A percentile compares a stretch with the other conserved stretches of the same genome.
These are phyloP conservation scores for Nymphaea thermarum DNA, from an alignment of 164 flowering plant genomes.

Conservation along the genomic window DNA sequence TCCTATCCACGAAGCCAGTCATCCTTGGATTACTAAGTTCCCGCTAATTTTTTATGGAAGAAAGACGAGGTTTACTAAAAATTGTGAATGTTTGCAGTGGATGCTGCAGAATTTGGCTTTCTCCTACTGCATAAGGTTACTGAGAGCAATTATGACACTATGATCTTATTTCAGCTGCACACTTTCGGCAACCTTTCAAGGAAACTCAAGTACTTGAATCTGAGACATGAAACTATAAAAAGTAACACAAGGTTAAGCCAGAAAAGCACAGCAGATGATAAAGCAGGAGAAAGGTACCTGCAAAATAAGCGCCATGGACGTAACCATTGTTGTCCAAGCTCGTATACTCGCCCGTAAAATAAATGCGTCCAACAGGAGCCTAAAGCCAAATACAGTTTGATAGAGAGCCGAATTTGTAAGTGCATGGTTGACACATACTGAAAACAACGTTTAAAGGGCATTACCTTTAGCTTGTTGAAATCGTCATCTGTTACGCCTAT, in stretches of 20 bases:
- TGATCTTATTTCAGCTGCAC: background rate
- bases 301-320: slow-evolving; percentile 1
- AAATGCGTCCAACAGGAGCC: slow-evolving; percentile 1
- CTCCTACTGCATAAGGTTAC: background rate
- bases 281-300: background rate
- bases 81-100: too few relatives aligned
- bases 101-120: background rate
- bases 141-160: background rate
- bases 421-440: background rate
- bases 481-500: slow-evolving; percentile 1
- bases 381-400: background rate
- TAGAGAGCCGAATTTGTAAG: background rate
- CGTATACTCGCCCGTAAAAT: slow-evolving; percentile 1
- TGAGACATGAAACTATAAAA: too few relatives aligned
- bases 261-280: background rate
- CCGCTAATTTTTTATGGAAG: too few relatives aligned
- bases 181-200: too few relatives aligned
- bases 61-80: too few relatives aligned
- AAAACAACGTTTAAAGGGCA: background rate
- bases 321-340: background rate
- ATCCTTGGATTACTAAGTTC: too few relatives aligned
- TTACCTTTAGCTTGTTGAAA: background rate
- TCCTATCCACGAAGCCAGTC: too few relatives aligned
- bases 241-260: background rate
- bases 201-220: too few relatives aligned